phyloP scores from a whole-genome alignment of 2,329 filamentous ascomycete species.

The Diaporthe amygdali region DNA sequence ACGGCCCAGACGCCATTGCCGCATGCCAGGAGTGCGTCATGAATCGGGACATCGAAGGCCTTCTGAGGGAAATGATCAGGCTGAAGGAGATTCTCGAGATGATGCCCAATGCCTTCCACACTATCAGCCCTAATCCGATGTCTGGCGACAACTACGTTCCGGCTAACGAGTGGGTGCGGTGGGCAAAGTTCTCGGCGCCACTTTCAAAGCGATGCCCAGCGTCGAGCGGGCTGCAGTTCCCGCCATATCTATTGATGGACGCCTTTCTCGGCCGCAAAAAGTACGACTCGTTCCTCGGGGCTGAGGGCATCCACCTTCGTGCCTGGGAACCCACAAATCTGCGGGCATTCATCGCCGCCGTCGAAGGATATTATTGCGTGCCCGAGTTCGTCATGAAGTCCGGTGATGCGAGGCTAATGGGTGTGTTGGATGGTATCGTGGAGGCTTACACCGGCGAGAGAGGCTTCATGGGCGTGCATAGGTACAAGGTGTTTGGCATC shows the following conservation, averaged over 20 bases:
- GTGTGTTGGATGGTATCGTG: conserved; percentile 58
- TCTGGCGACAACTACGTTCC: conserved; percentile 57
- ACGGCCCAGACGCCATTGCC: conserved; percentile 56
- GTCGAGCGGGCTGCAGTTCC: conserved; percentile 56
- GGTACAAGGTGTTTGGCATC: conserved; percentile 63
- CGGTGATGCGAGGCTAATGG: conserved; percentile 54
- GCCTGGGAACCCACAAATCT: conserved; percentile 60
- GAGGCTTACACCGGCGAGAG: conserved; percentile 61
- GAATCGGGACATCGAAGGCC: conserved; percentile 54
- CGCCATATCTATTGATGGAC: conserved; percentile 59
- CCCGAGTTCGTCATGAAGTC: conserved; percentile 58
- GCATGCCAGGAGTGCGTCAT: conserved; percentile 60
- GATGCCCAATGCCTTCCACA: conserved; percentile 59
- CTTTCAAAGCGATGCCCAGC: conserved; percentile 56
- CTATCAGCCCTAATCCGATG: conserved; percentile 57
- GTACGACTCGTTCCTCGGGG: conserved; percentile 56
- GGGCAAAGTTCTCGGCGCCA: conserved; percentile 56
- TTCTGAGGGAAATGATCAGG: conserved; percentile 54
- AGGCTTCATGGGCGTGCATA: conserved; percentile 61
- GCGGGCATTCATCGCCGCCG: conserved; percentile 58
- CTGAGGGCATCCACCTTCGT: conserved; percentile 56
- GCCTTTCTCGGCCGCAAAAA: conserved; percentile 58
- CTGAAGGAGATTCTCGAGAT: conserved; percentile 59
- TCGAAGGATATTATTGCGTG: conserved; percentile 59
- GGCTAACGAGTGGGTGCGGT: conserved; percentile 53